Conservation (phyloP, 345 rosid genomes). For the Murraya koenigii region DNA sequence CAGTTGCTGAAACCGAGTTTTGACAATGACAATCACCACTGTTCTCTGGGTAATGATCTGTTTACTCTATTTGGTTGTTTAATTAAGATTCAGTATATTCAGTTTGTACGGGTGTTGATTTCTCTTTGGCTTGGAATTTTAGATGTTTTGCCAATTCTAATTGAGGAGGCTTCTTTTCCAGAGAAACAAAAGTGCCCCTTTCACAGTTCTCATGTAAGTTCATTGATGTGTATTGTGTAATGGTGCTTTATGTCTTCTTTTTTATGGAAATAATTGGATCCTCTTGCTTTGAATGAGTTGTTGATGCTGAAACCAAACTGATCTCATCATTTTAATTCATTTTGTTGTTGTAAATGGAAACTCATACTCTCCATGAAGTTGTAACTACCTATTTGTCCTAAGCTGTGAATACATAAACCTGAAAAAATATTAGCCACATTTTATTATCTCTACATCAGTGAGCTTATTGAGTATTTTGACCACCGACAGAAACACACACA, state of each 20-base stretch:
- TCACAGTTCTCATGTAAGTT: slow-evolving; percentile 46
- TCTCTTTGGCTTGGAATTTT: slow-evolving; percentile 17
- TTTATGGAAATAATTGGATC: not conserved
- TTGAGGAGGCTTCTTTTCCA: slow-evolving; percentile 48
- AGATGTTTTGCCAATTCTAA: slow-evolving; percentile 62
- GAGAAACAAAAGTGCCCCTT: slow-evolving; percentile 37
- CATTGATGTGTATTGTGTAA: not conserved
- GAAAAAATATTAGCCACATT: not conserved
- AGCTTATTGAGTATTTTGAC: not conserved
- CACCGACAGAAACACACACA: not conserved
- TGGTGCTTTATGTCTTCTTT: not conserved
- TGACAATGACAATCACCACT: slow-evolving; percentile 32
- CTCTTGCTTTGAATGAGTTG: not conserved
- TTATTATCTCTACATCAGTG: not conserved
- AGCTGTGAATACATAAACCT: not conserved
- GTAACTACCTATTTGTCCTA: not conserved
- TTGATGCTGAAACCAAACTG: not conserved
- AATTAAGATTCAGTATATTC: not conserved
- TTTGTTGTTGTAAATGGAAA: not conserved
- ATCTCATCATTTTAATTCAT: not conserved
- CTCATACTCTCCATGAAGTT: not conserved
- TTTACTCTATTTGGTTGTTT: not conserved
- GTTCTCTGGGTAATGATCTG: slow-evolving; percentile 37
- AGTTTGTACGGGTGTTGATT: not conserved
- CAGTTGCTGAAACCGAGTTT: slow-evolving; percentile 38